Evolutionary conservation across 163 green algal species (phyloP).

Genomic region (Coccomyxa subellipsoidea): DNA sequence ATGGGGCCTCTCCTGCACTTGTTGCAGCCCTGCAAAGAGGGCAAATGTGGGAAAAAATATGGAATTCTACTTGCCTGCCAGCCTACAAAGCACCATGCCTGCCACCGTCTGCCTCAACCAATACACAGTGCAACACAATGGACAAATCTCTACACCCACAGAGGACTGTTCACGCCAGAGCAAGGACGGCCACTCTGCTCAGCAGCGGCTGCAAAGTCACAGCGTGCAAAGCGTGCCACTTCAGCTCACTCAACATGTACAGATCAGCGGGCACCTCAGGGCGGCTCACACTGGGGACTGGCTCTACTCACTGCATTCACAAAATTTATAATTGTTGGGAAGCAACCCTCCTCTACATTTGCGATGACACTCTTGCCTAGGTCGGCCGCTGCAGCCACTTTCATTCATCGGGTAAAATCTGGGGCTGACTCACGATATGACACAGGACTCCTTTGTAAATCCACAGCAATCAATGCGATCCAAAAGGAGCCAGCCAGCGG

Average conservation of each 20-base stretch:
- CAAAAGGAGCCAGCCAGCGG: neutral
- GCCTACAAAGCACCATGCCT: neutral
- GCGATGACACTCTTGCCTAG: neutral
- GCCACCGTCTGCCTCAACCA: neutral
- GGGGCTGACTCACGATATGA: neutral
- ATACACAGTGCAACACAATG: neutral
- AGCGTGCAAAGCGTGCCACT: neutral
- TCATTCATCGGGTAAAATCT: neutral
- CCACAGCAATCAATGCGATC: neutral
- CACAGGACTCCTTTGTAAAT: neutral
- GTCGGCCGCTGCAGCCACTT: neutral
- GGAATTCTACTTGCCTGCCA: neutral
- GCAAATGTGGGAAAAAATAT: neutral
- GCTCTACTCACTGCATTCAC: neutral
- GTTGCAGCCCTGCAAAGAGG: neutral
- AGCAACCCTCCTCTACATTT: neutral
- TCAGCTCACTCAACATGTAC: neutral
- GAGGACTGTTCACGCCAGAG: neutral
- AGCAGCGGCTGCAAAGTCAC: neutral
- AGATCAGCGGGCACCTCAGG: neutral
- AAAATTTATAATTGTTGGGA: neutral
- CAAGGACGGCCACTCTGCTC: neutral
- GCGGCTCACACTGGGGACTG: neutral
- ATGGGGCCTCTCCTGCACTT: neutral
- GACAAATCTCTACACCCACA: neutral